Evolutionary conservation across 441 rosid genomes (phyloP), one percentile per base, ranked within the genome.

Genomic region (Gossypium aridum): DNA sequence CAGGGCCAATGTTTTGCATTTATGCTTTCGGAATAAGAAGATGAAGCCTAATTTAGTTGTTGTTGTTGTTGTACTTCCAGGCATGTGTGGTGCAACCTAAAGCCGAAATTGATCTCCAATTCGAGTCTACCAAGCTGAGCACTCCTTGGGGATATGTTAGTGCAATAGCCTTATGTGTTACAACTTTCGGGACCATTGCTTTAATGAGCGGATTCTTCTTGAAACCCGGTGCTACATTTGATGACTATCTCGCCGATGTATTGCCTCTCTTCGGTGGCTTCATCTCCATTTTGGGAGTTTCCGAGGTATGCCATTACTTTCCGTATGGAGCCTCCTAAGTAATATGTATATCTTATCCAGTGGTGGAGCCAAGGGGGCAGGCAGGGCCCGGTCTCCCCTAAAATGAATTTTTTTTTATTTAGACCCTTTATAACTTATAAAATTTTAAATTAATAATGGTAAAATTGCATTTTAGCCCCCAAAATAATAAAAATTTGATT

Each of bases 61-160:
- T 34, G 39, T 16, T 74, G n/a, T 16, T 72, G 14, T 80, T 79
- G 75, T 71, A 79, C 47, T 72, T 73, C 14, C 54, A 94, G 98
- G 97, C 91, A 73, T 91, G 97, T 78, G 91, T 88, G 77, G 98
- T 92, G 85, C 97, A 92, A 83, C 97, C 97, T 1, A 94, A 92
- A 79, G 65, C 92, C 3, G 97, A 94, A 26, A 92, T 92, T 37
- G 97, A 92, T 68, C 89, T 91, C 20, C 87, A 94, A 61, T 91
- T 89, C 54, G 97, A 94, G 69, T 83, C 83, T 12, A 88, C 91
- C 62, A 87, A 86, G 79, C 83, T 94, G 71, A 92, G 96, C 85
- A 94, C 97, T 70, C 92, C 96, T 22, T 90, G 83, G 92, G 98
- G 98, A 28, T 94, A 94, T 61, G 2, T 92, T 17, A 86, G 87